Conservation (phyloP, 2,329 filamentous ascomycete genomes). For the Moelleriella libera region DNA sequence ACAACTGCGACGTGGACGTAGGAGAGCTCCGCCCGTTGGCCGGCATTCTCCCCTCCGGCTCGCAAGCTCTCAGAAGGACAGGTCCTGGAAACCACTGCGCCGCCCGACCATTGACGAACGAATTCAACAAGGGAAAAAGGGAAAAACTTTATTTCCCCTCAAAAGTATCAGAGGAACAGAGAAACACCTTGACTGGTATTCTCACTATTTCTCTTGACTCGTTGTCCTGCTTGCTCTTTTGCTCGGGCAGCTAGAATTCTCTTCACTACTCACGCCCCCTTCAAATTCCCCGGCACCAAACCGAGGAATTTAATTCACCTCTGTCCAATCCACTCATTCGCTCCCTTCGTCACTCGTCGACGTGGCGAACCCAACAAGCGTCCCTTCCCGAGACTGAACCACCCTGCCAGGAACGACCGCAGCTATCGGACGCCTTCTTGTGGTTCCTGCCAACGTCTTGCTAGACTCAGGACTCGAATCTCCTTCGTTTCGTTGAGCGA, state of each 20-base stretch:
- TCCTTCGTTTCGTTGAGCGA: not conserved
- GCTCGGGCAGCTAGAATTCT: conserved; percentile 7
- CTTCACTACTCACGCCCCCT: conserved; percentile 9
- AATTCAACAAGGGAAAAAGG: conserved; percentile 6
- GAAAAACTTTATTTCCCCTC: conserved; percentile 3
- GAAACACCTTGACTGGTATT: conserved; percentile 26
- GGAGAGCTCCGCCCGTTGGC: conserved; percentile 16
- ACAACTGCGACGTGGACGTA: conserved; percentile 17
- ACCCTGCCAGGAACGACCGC: conserved; percentile 6
- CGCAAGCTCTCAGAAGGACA: conserved; percentile 8
- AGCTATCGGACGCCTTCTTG: conserved; percentile 3
- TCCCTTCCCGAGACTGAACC: conserved; percentile 21
- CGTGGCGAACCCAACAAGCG: conserved; percentile 13
- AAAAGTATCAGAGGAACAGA: conserved; percentile 7
- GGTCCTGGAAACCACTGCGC: conserved; percentile 3
- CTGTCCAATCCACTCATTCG: conserved; percentile 13
- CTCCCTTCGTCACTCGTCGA: conserved; percentile 12
- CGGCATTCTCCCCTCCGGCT: conserved; percentile 9
- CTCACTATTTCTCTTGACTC: conserved; percentile 11
- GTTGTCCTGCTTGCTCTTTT: conserved; percentile 1
- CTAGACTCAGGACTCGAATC: conserved; percentile 4
- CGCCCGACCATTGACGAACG: conserved; percentile 3
- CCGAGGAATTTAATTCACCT: conserved; percentile 25
- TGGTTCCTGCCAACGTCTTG: not conserved
- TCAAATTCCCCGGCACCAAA: conserved; percentile 28